phyloP scores from a whole-genome alignment of 1,139 yeast genomes.

The Lodderomyces orthopsilosis region DNA sequence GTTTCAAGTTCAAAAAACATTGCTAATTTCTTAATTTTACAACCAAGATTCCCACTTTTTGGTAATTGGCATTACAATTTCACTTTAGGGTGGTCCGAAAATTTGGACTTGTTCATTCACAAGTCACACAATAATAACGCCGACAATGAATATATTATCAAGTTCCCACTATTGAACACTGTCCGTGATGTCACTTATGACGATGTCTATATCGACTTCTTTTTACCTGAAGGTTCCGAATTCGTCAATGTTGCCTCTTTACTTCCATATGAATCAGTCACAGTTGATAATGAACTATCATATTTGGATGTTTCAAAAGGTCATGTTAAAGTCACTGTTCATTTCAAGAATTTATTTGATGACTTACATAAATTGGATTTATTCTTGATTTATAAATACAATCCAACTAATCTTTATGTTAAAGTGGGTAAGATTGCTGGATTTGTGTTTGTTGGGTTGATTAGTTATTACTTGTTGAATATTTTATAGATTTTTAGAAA shows the following conservation, averaged over 20 bases:
- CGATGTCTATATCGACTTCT: constrained; percentile 56
- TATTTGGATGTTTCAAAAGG: constrained; percentile 79
- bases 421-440: constrained; percentile 70
- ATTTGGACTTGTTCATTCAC: constrained; percentile 52
- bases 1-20: constrained; percentile 75
- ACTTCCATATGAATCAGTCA: constrained; percentile 36
- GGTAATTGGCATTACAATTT: constrained; percentile 97
- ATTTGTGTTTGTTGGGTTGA: constrained; percentile 60
- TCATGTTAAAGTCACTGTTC: constrained; percentile 70
- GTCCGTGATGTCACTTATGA: constrained; percentile 69
- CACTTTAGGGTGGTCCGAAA: constrained; percentile 87
- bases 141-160: constrained; percentile 57
- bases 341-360: constrained; percentile 65
- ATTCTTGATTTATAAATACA: constrained; percentile 60
- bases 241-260: constrained; percentile 60
- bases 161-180: constrained; percentile 73
- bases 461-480: constrained; percentile 53
- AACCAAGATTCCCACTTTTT: constrained; percentile 88
- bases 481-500: constrained; percentile 14
- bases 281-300: constrained; percentile 48
- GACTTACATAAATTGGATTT: constrained; percentile 60
- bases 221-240: constrained; percentile 86
- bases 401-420: constrained; percentile 48
- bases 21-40: constrained; percentile 52
- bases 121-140: constrained; percentile 23